Percentiles rank a stretch among this genome's conserved stretches.
phyloP scores from a whole-genome alignment of 176 grass and related monocot genomes.

The Musa beccarii region DNA sequence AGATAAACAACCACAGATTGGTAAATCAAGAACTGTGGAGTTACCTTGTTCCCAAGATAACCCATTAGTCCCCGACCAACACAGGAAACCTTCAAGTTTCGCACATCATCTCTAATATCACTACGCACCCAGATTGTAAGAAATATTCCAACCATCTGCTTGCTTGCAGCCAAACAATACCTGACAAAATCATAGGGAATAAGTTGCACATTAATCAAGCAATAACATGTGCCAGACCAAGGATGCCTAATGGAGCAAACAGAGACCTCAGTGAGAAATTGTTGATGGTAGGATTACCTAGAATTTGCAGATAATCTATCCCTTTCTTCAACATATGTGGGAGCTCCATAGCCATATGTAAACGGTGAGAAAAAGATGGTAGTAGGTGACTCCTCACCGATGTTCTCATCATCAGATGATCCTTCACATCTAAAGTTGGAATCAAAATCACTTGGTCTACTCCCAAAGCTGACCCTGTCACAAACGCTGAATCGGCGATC shows the following conservation, averaged over 20 bases:
- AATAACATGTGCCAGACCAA: not conserved
- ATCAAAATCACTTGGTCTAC: slow-evolving; percentile 72
- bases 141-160: slow-evolving; percentile 97
- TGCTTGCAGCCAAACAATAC: slow-evolving; percentile 89
- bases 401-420: slow-evolving; percentile 82
- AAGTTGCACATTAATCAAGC: not conserved
- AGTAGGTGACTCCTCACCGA: slow-evolving; percentile 73
- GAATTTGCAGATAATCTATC: slow-evolving; percentile 31
- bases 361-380: slow-evolving; percentile 65
- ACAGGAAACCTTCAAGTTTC: slow-evolving; percentile 91
- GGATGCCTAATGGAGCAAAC: not conserved
- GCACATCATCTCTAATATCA: slow-evolving; percentile 82
- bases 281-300: slow-evolving; percentile 25
- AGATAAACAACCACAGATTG: not conserved
- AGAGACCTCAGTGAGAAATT: not conserved
- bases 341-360: slow-evolving; percentile 45
- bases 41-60: slow-evolving; percentile 95
- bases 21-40: not conserved
- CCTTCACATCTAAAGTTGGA: slow-evolving; percentile 59
- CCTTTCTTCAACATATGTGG: slow-evolving; percentile 35
- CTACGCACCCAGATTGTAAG: slow-evolving; percentile 83
- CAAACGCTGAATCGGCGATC: slow-evolving; percentile 83
- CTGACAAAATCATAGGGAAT: slow-evolving; percentile 25
- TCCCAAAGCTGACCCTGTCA: slow-evolving; percentile 73
- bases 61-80: slow-evolving; percentile 96